A percentile compares a stretch with the other conserved stretches of the same genome.
Evolutionary conservation across 75 land plant species (phyloP).

Genomic region (Chamaecyparis obtusa): DNA sequence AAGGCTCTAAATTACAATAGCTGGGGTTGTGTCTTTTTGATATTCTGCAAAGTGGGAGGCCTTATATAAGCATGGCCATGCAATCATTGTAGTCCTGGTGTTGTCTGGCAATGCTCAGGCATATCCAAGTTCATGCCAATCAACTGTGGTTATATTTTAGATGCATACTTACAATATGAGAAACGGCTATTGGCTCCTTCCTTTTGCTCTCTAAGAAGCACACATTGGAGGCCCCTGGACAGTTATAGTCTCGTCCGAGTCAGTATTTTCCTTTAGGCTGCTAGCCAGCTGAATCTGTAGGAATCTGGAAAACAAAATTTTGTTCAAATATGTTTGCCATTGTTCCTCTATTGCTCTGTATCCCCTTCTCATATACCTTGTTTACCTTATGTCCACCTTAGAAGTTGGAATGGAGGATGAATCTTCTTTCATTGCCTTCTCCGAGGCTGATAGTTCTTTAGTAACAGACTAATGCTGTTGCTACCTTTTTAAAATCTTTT

Average conservation of each 20-base stretch:
- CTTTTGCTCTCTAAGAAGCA: background rate
- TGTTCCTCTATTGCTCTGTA: background rate
- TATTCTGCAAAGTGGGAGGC: too few species aligned
- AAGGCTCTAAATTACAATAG: too few species aligned
- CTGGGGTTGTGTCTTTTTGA: too few species aligned
- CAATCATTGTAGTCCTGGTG: too few species aligned
- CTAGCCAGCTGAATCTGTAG: background rate
- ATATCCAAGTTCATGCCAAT: too few species aligned
- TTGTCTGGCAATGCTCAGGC: too few species aligned
- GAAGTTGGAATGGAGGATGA: background rate
- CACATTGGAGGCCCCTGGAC: background rate
- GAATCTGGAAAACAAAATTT: background rate
- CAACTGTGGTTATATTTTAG: background rate
- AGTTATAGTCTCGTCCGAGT: background rate
- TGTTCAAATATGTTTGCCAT: background rate
- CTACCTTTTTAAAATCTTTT: background rate
- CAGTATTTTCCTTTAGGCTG: background rate
- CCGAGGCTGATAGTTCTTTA: background rate
- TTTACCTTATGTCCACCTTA: background rate
- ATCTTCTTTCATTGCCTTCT: background rate
- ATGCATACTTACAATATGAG: background rate
- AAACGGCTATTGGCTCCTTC: background rate
- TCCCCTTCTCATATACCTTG: background rate
- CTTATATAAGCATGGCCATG: too few species aligned
- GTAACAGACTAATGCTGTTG: background rate